A percentile compares a stretch with the other conserved stretches of the same genome.
Conservation (phyloP, 2,329 filamentous ascomycete genomes). For the Fusarium mundagurra region DNA sequence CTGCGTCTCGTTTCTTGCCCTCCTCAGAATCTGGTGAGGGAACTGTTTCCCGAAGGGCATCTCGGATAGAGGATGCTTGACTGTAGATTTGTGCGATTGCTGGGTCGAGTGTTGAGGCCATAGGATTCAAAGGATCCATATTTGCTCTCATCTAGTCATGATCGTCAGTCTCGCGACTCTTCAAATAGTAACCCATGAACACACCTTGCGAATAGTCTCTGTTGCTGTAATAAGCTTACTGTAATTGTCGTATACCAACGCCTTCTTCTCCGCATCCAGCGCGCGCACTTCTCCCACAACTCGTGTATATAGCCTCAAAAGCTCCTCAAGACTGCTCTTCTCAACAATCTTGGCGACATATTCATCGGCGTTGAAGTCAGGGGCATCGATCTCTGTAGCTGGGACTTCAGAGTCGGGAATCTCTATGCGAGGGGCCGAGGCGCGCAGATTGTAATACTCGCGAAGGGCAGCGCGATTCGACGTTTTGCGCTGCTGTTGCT, state of each 20-base stretch:
- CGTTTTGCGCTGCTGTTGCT: constrained; percentile 50
- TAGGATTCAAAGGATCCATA: constrained; percentile 82
- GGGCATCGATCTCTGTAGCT: constrained; percentile 76
- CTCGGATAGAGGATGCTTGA: constrained; percentile 65
- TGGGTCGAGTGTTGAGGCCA: constrained; percentile 76
- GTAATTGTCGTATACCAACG: constrained; percentile 98
- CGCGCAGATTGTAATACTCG: constrained; percentile 87
- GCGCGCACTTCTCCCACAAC: constrained; percentile 85
- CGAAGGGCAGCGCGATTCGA: constrained; percentile 87
- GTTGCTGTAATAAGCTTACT: constrained; percentile 96
- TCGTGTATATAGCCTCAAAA: constrained; percentile 75
- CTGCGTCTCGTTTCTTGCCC: constrained; percentile 48
- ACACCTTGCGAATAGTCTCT: constrained; percentile 86
- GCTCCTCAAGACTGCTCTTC: constrained; percentile 71
- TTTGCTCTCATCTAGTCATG: constrained; percentile 74
- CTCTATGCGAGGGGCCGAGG: constrained; percentile 57
- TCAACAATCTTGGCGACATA: constrained; percentile 72
- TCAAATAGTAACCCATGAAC: background rate
- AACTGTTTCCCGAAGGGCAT: constrained; percentile 59
- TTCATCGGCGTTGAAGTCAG: constrained; percentile 76
- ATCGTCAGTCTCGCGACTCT: background rate
- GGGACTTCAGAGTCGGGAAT: constrained; percentile 65
- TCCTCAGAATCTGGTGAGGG: constrained; percentile 57
- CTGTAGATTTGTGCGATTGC: constrained; percentile 80
- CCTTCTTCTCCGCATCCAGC: constrained; percentile 95